Evolutionary conservation across 192 early-diverging fungal species (phyloP), one percentile per base, ranked within the genome.

Genomic region (Coemansia sp.): DNA sequence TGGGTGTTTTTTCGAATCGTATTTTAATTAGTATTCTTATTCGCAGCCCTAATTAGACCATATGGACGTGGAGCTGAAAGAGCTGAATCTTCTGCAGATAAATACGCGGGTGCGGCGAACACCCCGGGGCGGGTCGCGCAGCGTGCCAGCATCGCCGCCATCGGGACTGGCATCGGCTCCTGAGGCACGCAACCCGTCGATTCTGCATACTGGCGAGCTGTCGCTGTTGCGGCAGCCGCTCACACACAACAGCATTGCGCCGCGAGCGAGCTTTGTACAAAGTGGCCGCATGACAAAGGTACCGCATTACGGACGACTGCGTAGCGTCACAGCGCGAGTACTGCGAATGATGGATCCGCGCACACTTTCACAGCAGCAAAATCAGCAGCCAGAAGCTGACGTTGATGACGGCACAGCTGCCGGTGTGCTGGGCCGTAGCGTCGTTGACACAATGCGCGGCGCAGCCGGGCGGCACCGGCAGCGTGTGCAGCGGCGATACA

Each of bases 271-370:
- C 25, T 46, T 54, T 48, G 71, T 70, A 25, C 67, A 73, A 55
- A 66, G 71, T 62, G 71, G 77, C 5, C 55, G 60, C 4, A 80
- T 80, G 77, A 80, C 77, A n/a, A 81, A 81, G 23, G 57, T 81
- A 22, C 62, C 78, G 50, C 78, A 81, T 61, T 81, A 81, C 56
- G 78, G 78, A 3, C 78, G 78, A 2, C 22, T 81, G 62, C 78
- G 78, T n/a, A 81, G 72, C 46, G 74, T 72, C 3, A 72, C 74
- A 1, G 73, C 78, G 1, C 78, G 78, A 0, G 74, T 72, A 2
- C 51, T 81, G 59, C 78, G 78, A 5, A 66, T 80, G 71, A 64
- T 70, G 36, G 77, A 80, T 60, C 77, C 77, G 19, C 77, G 71
- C 6, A 60, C 68, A 10, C 62, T 68, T 5, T 68, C 74, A 4